phyloP scores from a whole-genome alignment of 306 rosid genomes.

The Lathyrus aphaca region DNA sequence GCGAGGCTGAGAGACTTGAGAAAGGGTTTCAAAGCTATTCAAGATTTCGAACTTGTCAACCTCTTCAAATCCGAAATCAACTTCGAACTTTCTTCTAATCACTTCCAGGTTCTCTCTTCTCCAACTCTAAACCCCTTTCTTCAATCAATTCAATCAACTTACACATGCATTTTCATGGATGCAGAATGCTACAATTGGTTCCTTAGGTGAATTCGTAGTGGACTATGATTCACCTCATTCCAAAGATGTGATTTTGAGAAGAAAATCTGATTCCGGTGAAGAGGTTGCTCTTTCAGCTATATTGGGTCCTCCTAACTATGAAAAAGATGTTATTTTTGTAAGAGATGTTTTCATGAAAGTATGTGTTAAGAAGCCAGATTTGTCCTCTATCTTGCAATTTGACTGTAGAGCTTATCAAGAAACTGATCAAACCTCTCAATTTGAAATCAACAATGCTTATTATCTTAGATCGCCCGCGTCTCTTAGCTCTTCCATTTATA shows the following conservation, averaged over 20 bases:
- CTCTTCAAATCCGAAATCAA: conserved; percentile 69
- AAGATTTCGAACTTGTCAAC: conserved; percentile 61
- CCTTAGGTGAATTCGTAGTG: conserved; percentile 61
- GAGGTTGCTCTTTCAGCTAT: conserved; percentile 77
- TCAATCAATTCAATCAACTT: neutral
- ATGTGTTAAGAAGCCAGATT: conserved; percentile 65
- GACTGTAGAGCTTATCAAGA: conserved; percentile 57
- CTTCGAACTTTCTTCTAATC: conserved; percentile 59
- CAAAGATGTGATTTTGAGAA: conserved; percentile 68
- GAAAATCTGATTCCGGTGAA: conserved; percentile 64
- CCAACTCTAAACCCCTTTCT: neutral
- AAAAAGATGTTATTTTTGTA: conserved; percentile 39
- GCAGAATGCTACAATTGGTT: conserved; percentile 50
- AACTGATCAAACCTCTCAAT: conserved; percentile 42
- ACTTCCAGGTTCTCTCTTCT: conserved; percentile 58
- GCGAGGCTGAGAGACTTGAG: conserved; percentile 37
- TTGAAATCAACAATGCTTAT: conserved; percentile 52
- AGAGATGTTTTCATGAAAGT: conserved; percentile 74
- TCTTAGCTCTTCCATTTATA: conserved; percentile 40
- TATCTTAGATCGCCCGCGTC: conserved; percentile 49
- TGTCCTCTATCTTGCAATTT: conserved; percentile 70
- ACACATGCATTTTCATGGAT: conserved; percentile 5
- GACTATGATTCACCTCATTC: conserved; percentile 59
- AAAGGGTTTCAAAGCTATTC: conserved; percentile 50
- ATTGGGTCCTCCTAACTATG: conserved; percentile 51